These are phyloP conservation scores for Rosa chinensis DNA, from an alignment of 306 rosid genomes.

Conservation along the genomic window DNA sequence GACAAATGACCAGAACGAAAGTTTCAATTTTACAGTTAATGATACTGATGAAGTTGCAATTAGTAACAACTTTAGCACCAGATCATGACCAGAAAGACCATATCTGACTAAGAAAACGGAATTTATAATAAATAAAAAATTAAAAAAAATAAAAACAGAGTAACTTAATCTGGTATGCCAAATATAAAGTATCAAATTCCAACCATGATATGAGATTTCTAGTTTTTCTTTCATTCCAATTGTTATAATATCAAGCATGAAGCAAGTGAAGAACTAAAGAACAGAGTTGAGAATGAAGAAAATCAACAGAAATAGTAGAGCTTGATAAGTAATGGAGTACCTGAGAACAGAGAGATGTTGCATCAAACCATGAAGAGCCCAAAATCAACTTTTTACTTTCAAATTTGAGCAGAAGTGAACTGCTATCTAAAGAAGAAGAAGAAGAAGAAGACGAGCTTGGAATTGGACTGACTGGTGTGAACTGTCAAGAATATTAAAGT, in stretches of 20 bases:
- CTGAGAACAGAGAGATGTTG: background rate
- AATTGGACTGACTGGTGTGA: background rate
- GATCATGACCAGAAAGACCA: background rate
- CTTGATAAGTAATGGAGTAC: conserved; percentile 2
- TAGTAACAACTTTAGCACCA: background rate
- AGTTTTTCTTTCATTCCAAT: background rate
- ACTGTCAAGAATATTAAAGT: background rate
- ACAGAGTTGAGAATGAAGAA: background rate
- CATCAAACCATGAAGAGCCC: background rate
- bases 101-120: background rate
- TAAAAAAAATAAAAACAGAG: background rate
- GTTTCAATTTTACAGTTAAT: background rate
- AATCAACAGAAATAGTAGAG: background rate
- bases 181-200: conserved; percentile 7
- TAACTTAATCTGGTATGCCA: conserved; percentile 12
- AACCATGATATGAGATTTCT: conserved; percentile 17
- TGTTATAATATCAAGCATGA: background rate
- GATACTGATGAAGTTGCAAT: background rate
- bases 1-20: background rate
- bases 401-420: background rate
- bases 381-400: background rate
- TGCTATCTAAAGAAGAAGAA: background rate
- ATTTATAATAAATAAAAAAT: background rate
- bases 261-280: background rate
- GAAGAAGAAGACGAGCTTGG: background rate